Percentiles rank a stretch among this genome's conserved stretches.
These are phyloP conservation scores for Karstenula rhodostoma DNA, from an alignment of 2,329 filamentous ascomycete species.

Conservation along the genomic window DNA sequence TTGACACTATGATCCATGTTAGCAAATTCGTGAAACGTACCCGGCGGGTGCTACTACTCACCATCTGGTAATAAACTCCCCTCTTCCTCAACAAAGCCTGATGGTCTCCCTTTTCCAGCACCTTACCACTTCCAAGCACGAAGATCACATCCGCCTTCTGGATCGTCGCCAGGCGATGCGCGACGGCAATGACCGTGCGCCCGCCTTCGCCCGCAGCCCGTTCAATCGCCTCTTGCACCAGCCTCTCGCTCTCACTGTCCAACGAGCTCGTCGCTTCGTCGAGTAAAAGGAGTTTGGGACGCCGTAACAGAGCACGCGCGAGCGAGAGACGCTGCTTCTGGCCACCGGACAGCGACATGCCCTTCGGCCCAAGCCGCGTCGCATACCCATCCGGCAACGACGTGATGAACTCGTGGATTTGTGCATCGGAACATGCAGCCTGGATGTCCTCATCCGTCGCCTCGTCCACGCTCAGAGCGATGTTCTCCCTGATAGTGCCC, in stretches of 20 bases:
- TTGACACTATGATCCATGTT: conserved; percentile 39
- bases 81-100: conserved; percentile 37
- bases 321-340: conserved; percentile 40
- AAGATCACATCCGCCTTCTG: conserved; percentile 42
- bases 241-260: conserved; percentile 32
- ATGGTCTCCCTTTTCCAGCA: conserved; percentile 41
- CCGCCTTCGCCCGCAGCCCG: conserved; percentile 26
- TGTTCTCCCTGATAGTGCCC: conserved; percentile 53
- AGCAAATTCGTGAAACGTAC: conserved; percentile 12
- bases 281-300: conserved; percentile 35
- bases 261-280: conserved; percentile 36
- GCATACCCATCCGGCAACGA: conserved; percentile 46
- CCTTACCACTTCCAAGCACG: conserved; percentile 34
- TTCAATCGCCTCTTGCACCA: conserved; percentile 37
- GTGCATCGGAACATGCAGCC: conserved; percentile 44
- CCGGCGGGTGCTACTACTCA: conserved; percentile 23
- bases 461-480: conserved; percentile 43
- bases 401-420: conserved; percentile 51
- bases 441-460: conserved; percentile 42
- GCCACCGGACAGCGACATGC: conserved; percentile 41
- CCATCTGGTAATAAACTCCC: conserved; percentile 48
- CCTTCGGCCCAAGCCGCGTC: conserved; percentile 47
- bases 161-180: conserved; percentile 39
- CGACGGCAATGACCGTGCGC: conserved; percentile 35
- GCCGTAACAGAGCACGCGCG: conserved; percentile 36